Evolutionary conservation across 257 asterid genomes (phyloP).

Genomic region (Coffea eugenioides): DNA sequence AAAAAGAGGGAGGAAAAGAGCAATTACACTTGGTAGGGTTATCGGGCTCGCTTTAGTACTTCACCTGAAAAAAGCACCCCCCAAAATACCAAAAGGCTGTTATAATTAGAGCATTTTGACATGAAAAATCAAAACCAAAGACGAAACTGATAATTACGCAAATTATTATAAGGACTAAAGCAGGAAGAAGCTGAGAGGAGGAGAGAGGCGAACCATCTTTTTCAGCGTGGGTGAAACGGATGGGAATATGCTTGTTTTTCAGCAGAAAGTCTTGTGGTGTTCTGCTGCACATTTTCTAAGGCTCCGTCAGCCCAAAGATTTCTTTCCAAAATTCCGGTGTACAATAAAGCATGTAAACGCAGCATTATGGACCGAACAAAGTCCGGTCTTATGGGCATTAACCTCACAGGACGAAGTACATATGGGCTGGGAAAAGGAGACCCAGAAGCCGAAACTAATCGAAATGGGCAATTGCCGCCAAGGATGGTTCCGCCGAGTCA

Average conservation of each 20-base stretch:
- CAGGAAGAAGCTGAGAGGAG: no score
- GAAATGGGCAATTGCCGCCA: no score
- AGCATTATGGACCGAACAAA: no score
- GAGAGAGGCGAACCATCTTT: slow-evolving; percentile 7
- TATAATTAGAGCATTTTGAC: background rate
- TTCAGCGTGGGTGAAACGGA: background rate
- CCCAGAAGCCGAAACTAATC: no score
- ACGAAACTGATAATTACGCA: background rate
- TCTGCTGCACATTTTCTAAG: no score
- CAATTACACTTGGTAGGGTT: slow-evolving; percentile 63
- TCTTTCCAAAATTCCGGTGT: no score
- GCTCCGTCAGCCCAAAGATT: no score
- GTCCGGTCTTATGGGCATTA: no score
- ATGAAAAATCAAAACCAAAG: background rate
- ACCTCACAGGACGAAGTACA: no score
- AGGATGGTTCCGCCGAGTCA: no score
- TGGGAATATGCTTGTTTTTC: background rate
- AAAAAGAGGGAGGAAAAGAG: background rate
- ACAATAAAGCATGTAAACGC: no score
- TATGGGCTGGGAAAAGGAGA: no score
- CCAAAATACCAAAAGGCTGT: background rate
- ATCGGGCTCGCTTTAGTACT: slow-evolving; percentile 74
- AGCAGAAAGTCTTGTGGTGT: background rate
- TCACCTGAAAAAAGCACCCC: slow-evolving; percentile 40
- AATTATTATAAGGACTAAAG: background rate